These are phyloP conservation scores for Lablab purpureus DNA, from an alignment of 306 rosid species.

Conservation along the genomic window DNA sequence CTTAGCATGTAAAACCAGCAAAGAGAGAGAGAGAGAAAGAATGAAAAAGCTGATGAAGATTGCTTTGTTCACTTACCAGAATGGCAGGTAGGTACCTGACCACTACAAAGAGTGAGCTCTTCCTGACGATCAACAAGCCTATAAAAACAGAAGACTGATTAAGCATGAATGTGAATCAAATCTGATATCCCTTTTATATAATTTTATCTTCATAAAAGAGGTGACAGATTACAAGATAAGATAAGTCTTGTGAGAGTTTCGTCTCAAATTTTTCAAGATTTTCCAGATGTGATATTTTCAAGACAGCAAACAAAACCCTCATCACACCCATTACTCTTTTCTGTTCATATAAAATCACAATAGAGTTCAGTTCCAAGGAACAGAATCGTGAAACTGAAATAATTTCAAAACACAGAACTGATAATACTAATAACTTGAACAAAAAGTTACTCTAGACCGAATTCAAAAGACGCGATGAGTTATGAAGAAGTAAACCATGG, in stretches of 20 bases:
- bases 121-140: no score
- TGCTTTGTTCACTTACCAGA: neutral
- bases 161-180: no score
- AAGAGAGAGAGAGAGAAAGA: neutral
- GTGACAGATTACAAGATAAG: no score
- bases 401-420: neutral
- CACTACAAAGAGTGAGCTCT: no score
- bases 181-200: no score
- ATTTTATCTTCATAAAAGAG: no score
- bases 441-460: neutral
- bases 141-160: no score
- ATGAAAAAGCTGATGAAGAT: neutral
- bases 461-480: neutral
- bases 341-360: neutral
- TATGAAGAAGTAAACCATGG: neutral
- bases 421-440: neutral
- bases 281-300: no score
- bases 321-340: constrained; percentile 16
- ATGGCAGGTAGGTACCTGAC: no score
- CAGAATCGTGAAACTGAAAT: constrained; percentile 23
- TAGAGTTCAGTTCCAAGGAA: neutral
- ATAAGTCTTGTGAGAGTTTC: neutral
- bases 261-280: no score
- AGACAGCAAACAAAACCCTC: neutral
- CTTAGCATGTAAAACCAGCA: neutral